Percentiles rank a stretch among this genome's conserved stretches.
phyloP scores from a whole-genome alignment of 805 yeast species.

The Yamadazyma takamatsuzukensis region DNA sequence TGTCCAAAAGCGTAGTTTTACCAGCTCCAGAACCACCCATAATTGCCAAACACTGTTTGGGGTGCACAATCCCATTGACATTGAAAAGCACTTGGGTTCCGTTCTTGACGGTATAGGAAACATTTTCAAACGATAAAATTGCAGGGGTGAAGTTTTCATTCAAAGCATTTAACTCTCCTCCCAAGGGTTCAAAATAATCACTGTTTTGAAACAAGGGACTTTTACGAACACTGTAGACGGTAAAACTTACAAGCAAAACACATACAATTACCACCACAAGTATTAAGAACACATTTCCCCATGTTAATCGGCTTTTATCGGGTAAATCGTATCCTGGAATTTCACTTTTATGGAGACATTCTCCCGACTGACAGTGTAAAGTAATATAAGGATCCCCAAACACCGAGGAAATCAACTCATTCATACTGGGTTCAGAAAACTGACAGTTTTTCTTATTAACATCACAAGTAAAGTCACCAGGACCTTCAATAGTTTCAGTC shows the following conservation, averaged over 20 bases:
- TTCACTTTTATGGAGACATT: constrained; percentile 88
- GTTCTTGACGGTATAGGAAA: constrained; percentile 51
- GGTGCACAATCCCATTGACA: constrained; percentile 73
- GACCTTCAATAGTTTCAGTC: constrained; percentile 85
- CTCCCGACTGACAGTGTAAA: constrained; percentile 77
- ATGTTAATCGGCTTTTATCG: constrained; percentile 40
- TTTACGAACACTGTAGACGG: constrained; percentile 48
- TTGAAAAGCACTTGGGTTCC: constrained; percentile 55
- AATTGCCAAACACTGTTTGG: constrained; percentile 88
- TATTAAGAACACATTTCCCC: constrained; percentile 46
- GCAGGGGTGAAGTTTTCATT: constrained; percentile 19
- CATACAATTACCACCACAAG: constrained; percentile 41
- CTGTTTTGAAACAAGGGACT: constrained; percentile 53
- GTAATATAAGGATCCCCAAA: constrained; percentile 95
- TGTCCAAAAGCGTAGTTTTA: constrained; percentile 88
- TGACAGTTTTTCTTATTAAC: constrained; percentile 56
- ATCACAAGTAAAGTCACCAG: constrained; percentile 88
- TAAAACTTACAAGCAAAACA: constrained; percentile 38
- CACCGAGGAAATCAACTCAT: constrained; percentile 80
- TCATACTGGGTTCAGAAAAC: constrained; percentile 95
- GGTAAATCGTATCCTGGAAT: constrained; percentile 88
- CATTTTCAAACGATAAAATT: constrained; percentile 68
- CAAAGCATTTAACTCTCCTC: constrained; percentile 39
- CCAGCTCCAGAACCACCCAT: constrained; percentile 99
- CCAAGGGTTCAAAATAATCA: constrained; percentile 24